A percentile compares a stretch with the other conserved stretches of the same genome.
Conservation (phyloP, 1,284 basidiomycete genomes). For the Malassezia restricta region DNA sequence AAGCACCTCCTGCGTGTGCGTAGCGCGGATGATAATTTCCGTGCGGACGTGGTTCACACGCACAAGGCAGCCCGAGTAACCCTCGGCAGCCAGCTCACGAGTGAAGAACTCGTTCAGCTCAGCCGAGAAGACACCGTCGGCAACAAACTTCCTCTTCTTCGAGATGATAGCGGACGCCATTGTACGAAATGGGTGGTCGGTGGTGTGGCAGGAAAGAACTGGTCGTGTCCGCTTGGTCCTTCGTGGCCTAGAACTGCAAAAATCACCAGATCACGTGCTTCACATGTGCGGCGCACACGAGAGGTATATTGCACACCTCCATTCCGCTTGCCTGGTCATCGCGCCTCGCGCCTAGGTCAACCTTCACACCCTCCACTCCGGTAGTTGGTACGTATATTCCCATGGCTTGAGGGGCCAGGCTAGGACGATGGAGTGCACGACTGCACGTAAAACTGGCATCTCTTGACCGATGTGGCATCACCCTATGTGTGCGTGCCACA, state of each 20-base stretch:
- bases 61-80: conserved; percentile 99
- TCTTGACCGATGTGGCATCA: conserved; percentile 14
- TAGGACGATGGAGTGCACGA: conserved; percentile 6
- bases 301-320: not conserved
- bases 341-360: no score
- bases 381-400: no score
- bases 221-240: not conserved
- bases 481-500: not conserved
- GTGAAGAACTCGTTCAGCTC: conserved; percentile 97
- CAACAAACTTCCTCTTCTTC: conserved; percentile 61
- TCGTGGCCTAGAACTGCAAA: conserved; percentile 12
- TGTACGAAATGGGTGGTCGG: conserved; percentile 1
- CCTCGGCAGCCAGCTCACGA: conserved; percentile 96
- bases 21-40: conserved; percentile 99
- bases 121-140: conserved; percentile 95
- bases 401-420: not conserved
- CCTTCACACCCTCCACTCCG: no score
- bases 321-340: not conserved
- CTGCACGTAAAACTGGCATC: conserved; percentile 18
- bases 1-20: conserved; percentile 98
- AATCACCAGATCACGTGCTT: not conserved
- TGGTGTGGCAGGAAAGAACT: conserved; percentile 9
- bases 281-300: not conserved
- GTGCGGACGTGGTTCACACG: conserved; percentile 98
- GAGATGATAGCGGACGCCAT: conserved; percentile 40